A percentile compares a stretch with the other conserved stretches of the same genome.
Evolutionary conservation across 768 basidiomycete species (phyloP).

Genomic region (Rhizopogon sp.): DNA sequence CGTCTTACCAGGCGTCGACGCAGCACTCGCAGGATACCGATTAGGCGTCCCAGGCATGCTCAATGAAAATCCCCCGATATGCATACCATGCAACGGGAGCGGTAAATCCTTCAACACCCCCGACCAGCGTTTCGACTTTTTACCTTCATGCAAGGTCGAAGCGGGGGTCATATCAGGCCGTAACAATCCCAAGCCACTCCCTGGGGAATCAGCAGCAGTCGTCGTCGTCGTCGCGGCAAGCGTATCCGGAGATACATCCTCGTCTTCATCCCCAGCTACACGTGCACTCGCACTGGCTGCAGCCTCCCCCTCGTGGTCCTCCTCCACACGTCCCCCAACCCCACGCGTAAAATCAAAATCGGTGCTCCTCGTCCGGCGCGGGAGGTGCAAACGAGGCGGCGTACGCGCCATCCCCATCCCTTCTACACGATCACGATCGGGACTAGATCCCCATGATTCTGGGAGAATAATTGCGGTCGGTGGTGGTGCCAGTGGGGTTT

Average conservation of each 20-base stretch:
- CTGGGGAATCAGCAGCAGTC: conserved; percentile 2
- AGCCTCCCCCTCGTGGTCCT: conserved; percentile 7
- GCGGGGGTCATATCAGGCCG: background rate
- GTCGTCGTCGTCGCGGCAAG: conserved; percentile 1
- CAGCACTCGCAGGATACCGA: background rate
- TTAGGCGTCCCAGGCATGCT: conserved; percentile 7
- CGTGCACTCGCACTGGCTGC: too few relatives aligned
- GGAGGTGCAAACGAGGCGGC: conserved; percentile 1
- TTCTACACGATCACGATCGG: too few relatives aligned
- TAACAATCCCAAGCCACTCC: background rate
- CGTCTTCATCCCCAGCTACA: background rate
- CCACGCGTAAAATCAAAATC: conserved; percentile 7
- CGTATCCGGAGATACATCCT: conserved; percentile 8
- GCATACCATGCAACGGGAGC: conserved; percentile 15
- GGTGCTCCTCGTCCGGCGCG: conserved; percentile 7
- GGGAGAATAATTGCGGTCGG: background rate
- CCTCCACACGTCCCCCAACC: background rate
- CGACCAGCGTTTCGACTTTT: conserved; percentile 27
- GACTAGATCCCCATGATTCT: background rate
- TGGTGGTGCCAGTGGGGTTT: background rate
- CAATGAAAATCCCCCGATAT: conserved; percentile 9
- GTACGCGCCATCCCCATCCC: background rate
- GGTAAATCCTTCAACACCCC: conserved; percentile 37
- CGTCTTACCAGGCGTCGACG: conserved; percentile 6
- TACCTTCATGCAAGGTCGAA: background rate